phyloP scores from a whole-genome alignment of 2,329 filamentous ascomycete genomes.

The Aspergillus awamori region DNA sequence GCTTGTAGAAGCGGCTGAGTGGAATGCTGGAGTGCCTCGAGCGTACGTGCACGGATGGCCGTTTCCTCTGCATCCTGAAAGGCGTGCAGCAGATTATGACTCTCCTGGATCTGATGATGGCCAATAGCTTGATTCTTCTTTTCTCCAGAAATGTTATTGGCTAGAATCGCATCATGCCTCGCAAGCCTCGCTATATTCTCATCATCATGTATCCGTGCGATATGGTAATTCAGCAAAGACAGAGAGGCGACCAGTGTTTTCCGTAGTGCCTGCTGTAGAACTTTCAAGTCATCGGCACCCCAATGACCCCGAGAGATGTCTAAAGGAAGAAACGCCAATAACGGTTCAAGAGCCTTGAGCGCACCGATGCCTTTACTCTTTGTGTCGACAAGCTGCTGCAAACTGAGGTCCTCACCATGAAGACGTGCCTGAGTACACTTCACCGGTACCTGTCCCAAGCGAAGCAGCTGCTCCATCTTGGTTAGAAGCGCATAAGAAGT shows the following conservation, averaged over 20 bases:
- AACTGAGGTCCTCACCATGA: conserved; percentile 19
- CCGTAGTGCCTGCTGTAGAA: conserved; percentile 41
- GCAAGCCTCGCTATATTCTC: not conserved
- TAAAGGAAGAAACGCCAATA: conserved; percentile 49
- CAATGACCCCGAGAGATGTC: conserved; percentile 53
- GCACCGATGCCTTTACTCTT: conserved; percentile 37
- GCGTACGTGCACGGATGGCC: conserved; percentile 21
- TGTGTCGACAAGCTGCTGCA: conserved; percentile 33
- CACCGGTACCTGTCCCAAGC: conserved; percentile 33
- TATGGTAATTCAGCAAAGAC: conserved; percentile 50
- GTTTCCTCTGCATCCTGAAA: conserved; percentile 41
- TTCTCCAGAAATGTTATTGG: not conserved
- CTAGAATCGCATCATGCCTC: not conserved
- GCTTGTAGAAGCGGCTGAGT: conserved; percentile 34
- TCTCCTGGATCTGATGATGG: conserved; percentile 29
- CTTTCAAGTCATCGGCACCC: conserved; percentile 48
- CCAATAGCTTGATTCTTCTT: not conserved
- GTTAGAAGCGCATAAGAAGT: conserved; percentile 50
- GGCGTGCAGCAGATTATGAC: conserved; percentile 39
- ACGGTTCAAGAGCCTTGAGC: conserved; percentile 45
- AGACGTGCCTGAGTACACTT: conserved; percentile 32
- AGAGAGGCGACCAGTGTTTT: conserved; percentile 40
- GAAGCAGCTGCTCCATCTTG: conserved; percentile 35
- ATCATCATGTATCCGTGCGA: conserved; percentile 29
- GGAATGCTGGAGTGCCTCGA: conserved; percentile 36